Percentiles rank a stretch among this genome's conserved stretches.
Conservation (phyloP, 306 rosid species). For the Begonia masoniana region DNA sequence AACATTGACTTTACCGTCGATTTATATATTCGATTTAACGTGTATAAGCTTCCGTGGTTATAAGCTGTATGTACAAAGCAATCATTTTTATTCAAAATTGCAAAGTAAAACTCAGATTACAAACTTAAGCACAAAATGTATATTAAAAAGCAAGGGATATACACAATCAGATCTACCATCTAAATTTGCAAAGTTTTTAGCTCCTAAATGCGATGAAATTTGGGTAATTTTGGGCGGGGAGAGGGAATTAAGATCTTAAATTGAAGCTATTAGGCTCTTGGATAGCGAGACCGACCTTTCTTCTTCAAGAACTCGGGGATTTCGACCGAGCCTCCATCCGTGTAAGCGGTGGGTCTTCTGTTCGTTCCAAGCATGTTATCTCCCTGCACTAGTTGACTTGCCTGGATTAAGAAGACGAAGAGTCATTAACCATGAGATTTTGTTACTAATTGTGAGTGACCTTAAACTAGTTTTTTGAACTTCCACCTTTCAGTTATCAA, state of each 20-base stretch:
- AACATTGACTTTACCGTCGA: no score
- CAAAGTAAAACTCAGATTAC: not conserved
- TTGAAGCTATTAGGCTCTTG: conserved; percentile 38
- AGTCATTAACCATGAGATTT: not conserved
- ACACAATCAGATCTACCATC: not conserved
- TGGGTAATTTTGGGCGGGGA: not conserved
- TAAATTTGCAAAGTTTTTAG: not conserved
- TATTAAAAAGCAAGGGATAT: not conserved
- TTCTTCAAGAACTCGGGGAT: conserved; percentile 92
- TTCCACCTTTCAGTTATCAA: no score
- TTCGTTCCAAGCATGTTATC: conserved; percentile 33
- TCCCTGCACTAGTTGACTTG: conserved; percentile 51
- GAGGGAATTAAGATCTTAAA: not conserved
- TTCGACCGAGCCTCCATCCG: conserved; percentile 59
- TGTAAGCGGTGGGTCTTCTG: conserved; percentile 47
- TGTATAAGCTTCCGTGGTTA: no score
- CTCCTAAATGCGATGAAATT: not conserved
- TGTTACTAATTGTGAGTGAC: no score
- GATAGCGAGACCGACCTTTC: conserved; percentile 93
- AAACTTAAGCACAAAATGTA: not conserved
- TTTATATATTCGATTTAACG: no score
- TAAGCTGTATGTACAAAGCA: not conserved
- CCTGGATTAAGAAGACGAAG: conserved; percentile 33
- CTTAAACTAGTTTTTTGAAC: no score
- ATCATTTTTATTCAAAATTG: not conserved